Base-by-base conservation (phyloP, 192 early-diverging fungal species). In the Phlyctochytrium bullatum region DNA sequence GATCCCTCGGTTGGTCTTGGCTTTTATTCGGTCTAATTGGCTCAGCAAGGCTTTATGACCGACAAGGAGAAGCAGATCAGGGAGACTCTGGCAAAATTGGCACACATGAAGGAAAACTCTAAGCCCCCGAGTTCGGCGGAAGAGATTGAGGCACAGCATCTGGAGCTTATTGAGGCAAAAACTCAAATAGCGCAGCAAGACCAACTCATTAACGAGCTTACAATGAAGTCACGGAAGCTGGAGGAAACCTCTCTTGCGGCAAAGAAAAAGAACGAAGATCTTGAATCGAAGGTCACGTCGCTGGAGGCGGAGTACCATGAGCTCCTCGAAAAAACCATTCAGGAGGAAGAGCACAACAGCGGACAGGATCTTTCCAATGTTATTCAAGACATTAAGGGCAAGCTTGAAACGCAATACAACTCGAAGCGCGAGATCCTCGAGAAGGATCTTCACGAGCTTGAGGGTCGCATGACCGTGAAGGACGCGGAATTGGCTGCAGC, bases 251-350 rank as follows among this genome's bases (percentile, higher is more conserved):
- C 88, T 29, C 73, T 72, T 1, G 40, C 70, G 4, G 66, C 91
- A 54, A 77, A 77, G 34, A 72, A 74, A 58, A 88, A 86, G 73
- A 83, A 84, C 33, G 77, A 82, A 64, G 88, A 91, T 3, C 75
- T 92, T 20, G 91, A 93, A 67, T 75, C 73, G 62, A 88, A 87
- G 62, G 73, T 92, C 24, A 76, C 76, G n/a, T 73, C 78, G 0
- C 73, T 93, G 30, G 91, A 95, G 74, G 61, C 80, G 14, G 93
- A 95, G 71, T 93, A 92, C 69, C 89, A 92, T 62, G 89, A 94
- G 65, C 74, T 94, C 51, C 68, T 95, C 58, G 86, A 85, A 59
- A 74, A 81, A 52, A 93, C 92, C 33, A 91, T 95, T 65, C 85
- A 87, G 34, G 92, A 85, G 25, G 82, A 86, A 72, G 73, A 75